Evolutionary conservation across 2,329 filamentous ascomycete genomes (phyloP).

Genomic region (Didymella arachidicola): DNA sequence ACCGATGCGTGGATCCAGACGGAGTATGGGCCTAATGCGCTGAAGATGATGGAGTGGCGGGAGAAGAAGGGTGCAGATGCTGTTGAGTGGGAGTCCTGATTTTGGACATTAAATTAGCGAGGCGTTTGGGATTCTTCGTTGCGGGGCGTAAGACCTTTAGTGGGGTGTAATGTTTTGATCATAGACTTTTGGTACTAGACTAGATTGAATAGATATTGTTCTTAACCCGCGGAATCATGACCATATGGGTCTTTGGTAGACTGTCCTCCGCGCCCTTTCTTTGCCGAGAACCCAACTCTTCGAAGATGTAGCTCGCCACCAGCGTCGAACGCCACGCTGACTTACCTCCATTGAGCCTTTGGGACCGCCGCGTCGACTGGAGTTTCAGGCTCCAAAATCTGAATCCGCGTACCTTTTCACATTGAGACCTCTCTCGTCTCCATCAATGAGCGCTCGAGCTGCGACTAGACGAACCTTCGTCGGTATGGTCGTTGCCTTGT

Average conservation of each 20-base stretch:
- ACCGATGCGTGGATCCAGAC: slow-evolving; percentile 21
- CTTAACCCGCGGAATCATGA: neutral
- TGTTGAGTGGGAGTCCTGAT: neutral
- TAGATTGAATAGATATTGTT: neutral
- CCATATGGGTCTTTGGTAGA: neutral
- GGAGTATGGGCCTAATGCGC: slow-evolving; percentile 9
- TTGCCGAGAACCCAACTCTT: too few species aligned
- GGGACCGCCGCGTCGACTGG: too few species aligned
- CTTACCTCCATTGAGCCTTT: too few species aligned
- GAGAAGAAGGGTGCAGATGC: slow-evolving; percentile 1
- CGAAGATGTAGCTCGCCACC: too few species aligned
- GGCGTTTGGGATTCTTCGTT: neutral
- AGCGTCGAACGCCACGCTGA: too few species aligned
- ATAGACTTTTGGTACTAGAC: neutral
- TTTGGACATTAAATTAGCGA: neutral
- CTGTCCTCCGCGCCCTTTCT: too few species aligned
- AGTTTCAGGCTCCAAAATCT: too few species aligned
- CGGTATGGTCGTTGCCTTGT: too few species aligned
- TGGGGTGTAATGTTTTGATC: neutral
- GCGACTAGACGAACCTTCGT: too few species aligned
- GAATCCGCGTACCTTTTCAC: too few species aligned
- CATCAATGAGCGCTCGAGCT: too few species aligned
- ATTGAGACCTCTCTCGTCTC: too few species aligned
- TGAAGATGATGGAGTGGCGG: slow-evolving; percentile 15
- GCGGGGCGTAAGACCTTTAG: neutral